These are phyloP conservation scores for Rutstroemia sp. DNA, from an alignment of 2,329 filamentous ascomycete genomes.

Conservation along the genomic window DNA sequence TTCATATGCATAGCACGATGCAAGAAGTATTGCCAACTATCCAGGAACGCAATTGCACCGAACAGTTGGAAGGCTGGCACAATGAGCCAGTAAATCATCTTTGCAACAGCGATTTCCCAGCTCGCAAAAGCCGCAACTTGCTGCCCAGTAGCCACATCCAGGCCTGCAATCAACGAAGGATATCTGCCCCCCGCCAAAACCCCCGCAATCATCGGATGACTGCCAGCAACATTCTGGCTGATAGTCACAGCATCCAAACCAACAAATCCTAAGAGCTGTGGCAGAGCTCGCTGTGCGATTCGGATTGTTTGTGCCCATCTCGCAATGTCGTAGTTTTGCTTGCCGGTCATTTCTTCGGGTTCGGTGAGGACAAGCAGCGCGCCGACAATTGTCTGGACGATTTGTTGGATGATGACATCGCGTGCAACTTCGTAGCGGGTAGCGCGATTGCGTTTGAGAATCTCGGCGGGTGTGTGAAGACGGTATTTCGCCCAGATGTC, in stretches of 20 bases:
- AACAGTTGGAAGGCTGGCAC: constrained; percentile 74
- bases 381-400: constrained; percentile 75
- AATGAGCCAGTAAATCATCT: constrained; percentile 69
- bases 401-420: constrained; percentile 86
- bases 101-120: constrained; percentile 74
- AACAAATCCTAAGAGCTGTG: constrained; percentile 58
- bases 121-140: constrained; percentile 65
- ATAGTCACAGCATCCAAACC: constrained; percentile 71
- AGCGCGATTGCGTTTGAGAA: constrained; percentile 83
- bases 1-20: constrained; percentile 97
- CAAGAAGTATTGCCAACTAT: constrained; percentile 98
- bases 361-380: constrained; percentile 64
- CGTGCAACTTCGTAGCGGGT: constrained; percentile 77
- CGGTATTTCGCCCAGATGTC: constrained; percentile 88
- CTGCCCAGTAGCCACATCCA: constrained; percentile 44
- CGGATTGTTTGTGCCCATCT: constrained; percentile 83
- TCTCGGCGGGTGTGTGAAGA: constrained; percentile 89
- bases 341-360: constrained; percentile 64
- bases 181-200: constrained; percentile 76
- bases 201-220: constrained; percentile 68
- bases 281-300: constrained; percentile 70
- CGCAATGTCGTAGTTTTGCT: constrained; percentile 77
- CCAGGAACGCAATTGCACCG: constrained; percentile 67
- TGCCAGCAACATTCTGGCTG: constrained; percentile 64
- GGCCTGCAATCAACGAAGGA: constrained; percentile 56